Evolutionary conservation across 2,329 filamentous ascomycete species (phyloP), one percentile per base, ranked within the genome.

Genomic region (Fusarium duplospermum): DNA sequence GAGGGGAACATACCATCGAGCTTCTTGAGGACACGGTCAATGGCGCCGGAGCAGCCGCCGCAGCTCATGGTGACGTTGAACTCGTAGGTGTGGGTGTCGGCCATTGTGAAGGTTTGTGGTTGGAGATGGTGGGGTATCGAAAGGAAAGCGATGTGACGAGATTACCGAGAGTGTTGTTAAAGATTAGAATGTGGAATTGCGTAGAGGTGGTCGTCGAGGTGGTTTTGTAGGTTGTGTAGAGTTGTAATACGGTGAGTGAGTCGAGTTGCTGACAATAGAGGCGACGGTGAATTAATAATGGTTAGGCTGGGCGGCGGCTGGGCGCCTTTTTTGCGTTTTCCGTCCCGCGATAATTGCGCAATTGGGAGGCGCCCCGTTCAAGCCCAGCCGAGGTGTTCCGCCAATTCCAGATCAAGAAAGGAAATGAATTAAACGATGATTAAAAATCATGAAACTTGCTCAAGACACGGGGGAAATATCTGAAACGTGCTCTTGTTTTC

Each of bases 1-100:
- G 4, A 6, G 11, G 50, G 1, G 6, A 54, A 84, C 90, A 75
- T 82, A 97, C 95, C 95, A 22, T 97, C 93, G 3, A 97, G 91
- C 87, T 94, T 98, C 87, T 94, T 96, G 75, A 99, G 91, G 54
- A 98, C 95, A 62, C 95, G 90, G 85, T 97, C 93, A 52, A 99
- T 89, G 76, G 96, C 96, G 80, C 95, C 95, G 54, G 95, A 98
- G 92, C 96, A 99, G 83, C 96, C 96, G 82, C 94, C 91, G 87
- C 96, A 99, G 88, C 88, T 93, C 96, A 99, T 99, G 84, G 87
- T 89, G 83, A 98, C 91, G 85, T 95, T 92, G 89, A 98, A 98
- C 84, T 96, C 94, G 93, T 98, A 98, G 77, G 91, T 94, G 88
- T 98, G 94, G 50, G 78, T 94, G 76, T 93, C 91, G 69, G 91